phyloP scores from a whole-genome alignment of 805 yeast species.

The Starmerella vaccinii region DNA sequence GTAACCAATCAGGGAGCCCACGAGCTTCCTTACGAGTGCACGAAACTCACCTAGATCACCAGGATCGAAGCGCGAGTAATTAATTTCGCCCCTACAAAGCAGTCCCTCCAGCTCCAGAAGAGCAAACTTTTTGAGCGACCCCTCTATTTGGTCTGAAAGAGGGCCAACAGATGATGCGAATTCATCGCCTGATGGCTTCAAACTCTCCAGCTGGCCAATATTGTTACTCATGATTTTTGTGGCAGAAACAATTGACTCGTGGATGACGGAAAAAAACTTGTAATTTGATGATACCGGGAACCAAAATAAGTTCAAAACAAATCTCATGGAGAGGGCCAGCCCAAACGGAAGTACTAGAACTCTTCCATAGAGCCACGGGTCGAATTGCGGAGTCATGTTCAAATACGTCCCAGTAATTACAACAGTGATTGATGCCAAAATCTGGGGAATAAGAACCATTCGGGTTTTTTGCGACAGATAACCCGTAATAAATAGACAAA shows the following conservation, averaged over 20 bases:
- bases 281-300: constrained; percentile 26
- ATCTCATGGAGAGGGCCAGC: constrained; percentile 19
- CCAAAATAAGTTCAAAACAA: constrained; percentile 18
- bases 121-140: constrained; percentile 10
- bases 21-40: constrained; percentile 14
- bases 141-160: neutral
- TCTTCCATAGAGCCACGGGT: constrained; percentile 12
- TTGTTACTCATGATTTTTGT: neutral
- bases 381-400: constrained; percentile 14
- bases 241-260: constrained; percentile 10
- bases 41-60: constrained; percentile 25
- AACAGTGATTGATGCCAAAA: constrained; percentile 21
- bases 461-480: constrained; percentile 8
- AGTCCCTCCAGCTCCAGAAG: constrained; percentile 16
- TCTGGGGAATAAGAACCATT: constrained; percentile 18
- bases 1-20: constrained; percentile 13
- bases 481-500: constrained; percentile 13
- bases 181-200: constrained; percentile 16
- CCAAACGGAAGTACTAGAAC: constrained; percentile 24
- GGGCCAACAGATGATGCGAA: neutral
- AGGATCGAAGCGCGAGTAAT: constrained; percentile 25
- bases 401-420: constrained; percentile 7
- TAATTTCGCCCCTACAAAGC: constrained; percentile 17
- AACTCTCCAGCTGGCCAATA: neutral
- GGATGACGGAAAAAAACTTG: constrained; percentile 18